Evolutionary conservation across 495 filamentous ascomycete species (phyloP), one percentile per base, ranked within the genome.

Genomic region (Penicillium subrubescens): DNA sequence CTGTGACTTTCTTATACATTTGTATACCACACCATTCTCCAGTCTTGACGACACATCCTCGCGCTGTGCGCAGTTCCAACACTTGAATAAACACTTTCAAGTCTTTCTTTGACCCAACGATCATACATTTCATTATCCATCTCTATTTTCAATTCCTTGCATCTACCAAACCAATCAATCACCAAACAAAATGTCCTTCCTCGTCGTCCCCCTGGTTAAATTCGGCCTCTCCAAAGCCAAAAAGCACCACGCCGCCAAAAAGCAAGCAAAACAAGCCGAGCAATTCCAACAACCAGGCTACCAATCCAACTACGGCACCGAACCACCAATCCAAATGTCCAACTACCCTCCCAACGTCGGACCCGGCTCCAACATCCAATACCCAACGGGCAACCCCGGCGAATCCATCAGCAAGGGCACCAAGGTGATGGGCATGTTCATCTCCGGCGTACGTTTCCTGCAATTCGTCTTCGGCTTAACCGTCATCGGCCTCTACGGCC

Each of bases 401-500:
- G 19, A 33, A 21, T 10, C 44, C 8, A 0, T 43, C 17, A 66
- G 66, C 69, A 66, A 67, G 63, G 12, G 51, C 46, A 15, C 62
- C 43, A 72, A 67, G 29, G 1, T 59, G 2, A 23, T 55, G 17
- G 41, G 39, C 17, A 70, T 72, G 63, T 19, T 70, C 31, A 63
- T 65, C 23, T 74, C 84, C 17, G 39, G 81, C 57, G 77, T 91
- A 0, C 89, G 92, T 71, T 82, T 92, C 76, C 71, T 86, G 51
- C 89, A 94, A 60, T 87, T 96, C 71, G 79, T 89, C 66, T 81
- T 96, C 64, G 91, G 87, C 21, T 69, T 96, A 53, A 82, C 88
- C 0, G 90, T 95, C 61, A 85, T 88, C 63, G 92, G 88, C 5
- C 87, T 97, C 37, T 97, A 97, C 73, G 90, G 88, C 59, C 71